phyloP scores from a whole-genome alignment of 257 asterid species.

The Solanum appendiculatum region DNA sequence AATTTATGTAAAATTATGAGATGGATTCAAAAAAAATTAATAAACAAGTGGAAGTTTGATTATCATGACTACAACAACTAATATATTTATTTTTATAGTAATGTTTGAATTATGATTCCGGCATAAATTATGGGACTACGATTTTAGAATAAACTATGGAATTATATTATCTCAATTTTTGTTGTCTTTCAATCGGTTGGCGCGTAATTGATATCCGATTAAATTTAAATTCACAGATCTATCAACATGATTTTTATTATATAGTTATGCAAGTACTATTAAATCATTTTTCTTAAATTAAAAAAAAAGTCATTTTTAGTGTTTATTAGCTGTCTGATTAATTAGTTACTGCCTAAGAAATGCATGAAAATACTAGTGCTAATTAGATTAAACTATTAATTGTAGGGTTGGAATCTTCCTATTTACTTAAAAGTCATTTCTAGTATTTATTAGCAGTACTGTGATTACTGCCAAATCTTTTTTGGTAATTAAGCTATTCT shows the following conservation, averaged over 20 bases:
- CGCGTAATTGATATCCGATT: too few relatives aligned
- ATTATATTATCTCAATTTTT: not conserved
- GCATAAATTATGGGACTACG: not conserved
- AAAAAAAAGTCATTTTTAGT: not conserved
- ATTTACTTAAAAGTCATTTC: not conserved
- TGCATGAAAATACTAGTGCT: not conserved
- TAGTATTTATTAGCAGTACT: not conserved
- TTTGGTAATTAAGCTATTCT: not conserved
- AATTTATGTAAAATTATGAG: not conserved
- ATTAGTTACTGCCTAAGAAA: not conserved
- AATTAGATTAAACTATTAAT: not conserved
- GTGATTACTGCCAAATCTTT: not conserved
- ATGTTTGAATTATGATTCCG: rapidly evolving
- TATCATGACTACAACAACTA: not conserved
- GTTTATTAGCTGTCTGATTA: not conserved
- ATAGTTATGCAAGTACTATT: not conserved
- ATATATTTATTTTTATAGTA: not conserved
- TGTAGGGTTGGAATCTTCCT: not conserved
- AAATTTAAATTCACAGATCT: not conserved
- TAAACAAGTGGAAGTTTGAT: not conserved
- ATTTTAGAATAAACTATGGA: not conserved
- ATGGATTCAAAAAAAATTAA: not conserved
- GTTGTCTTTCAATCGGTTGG: rapidly evolving
- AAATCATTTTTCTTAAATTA: not conserved
- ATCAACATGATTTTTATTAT: not conserved